Evolutionary conservation across 345 rosid genomes (phyloP).

Genomic region (Rhodomyrtus tomentosa): DNA sequence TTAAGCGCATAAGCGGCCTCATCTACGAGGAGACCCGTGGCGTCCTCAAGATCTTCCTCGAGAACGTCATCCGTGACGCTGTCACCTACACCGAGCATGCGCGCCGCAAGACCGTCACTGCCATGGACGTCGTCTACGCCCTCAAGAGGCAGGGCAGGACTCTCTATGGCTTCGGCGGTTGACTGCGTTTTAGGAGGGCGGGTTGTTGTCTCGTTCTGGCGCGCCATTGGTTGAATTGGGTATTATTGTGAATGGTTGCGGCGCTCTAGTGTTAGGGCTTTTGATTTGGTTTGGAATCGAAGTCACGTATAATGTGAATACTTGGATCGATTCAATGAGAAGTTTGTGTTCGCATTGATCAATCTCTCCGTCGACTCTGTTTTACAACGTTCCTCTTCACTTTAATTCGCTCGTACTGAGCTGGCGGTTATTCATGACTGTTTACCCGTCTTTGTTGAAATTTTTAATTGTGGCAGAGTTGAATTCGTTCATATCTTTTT

Average conservation of each 20-base stretch:
- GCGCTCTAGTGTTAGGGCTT: neutral
- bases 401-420: neutral
- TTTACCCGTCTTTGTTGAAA: neutral
- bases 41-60: conserved; percentile 8
- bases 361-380: neutral
- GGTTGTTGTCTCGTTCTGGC: neutral
- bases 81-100: conserved; percentile 10
- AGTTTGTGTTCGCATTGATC: neutral
- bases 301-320: neutral
- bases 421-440: neutral
- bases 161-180: conserved; percentile 5
- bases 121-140: conserved; percentile 10
- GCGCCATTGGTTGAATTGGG: neutral
- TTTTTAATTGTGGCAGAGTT: neutral
- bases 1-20: conserved; percentile 23
- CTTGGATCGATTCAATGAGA: neutral
- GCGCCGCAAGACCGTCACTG: conserved; percentile 6
- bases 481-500: neutral
- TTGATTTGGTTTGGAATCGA: neutral
- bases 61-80: conserved; percentile 8
- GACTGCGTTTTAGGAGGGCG: neutral
- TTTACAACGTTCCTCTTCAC: neutral
- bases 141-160: conserved; percentile 13
- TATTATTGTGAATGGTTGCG: neutral
- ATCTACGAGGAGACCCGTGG: conserved; percentile 12